Percentiles rank a stretch among this genome's conserved stretches.
Evolutionary conservation across 805 yeast genomes (phyloP).

Genomic region (Candida boidinii): DNA sequence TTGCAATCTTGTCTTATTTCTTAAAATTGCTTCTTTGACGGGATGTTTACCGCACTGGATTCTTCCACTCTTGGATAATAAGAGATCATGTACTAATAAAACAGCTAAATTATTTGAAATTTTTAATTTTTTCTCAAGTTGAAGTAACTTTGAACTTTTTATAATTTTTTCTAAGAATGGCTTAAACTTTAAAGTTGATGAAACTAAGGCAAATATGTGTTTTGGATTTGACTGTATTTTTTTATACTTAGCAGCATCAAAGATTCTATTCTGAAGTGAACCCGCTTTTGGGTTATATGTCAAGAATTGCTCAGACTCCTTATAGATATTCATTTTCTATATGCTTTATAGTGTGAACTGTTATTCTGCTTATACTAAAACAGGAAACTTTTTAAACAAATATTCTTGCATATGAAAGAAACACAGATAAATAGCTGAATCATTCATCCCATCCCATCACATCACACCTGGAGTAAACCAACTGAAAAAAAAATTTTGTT

Average conservation of each 20-base stretch:
- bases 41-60: conserved; percentile 87
- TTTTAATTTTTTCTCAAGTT: conserved; percentile 35
- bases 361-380: no score
- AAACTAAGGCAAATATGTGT: conserved; percentile 77
- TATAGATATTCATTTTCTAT: conserved; percentile 27
- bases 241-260: conserved; percentile 37
- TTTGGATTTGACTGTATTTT: conserved; percentile 62
- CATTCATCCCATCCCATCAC: no score
- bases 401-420: no score
- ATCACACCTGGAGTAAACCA: no score
- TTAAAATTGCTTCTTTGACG: conserved; percentile 69
- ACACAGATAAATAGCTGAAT: no score
- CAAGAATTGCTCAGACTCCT: conserved; percentile 35
- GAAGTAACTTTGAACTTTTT: conserved; percentile 57
- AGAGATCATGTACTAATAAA: conserved; percentile 71
- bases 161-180: conserved; percentile 56
- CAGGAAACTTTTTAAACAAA: no score
- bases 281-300: conserved; percentile 34
- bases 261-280: conserved; percentile 44
- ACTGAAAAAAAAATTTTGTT: conserved; percentile 5
- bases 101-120: conserved; percentile 47
- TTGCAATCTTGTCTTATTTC: conserved; percentile 70
- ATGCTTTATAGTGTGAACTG: no score
- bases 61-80: conserved; percentile 67
- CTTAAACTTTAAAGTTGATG: conserved; percentile 67